A percentile compares a stretch with the other conserved stretches of the same genome.
phyloP scores from a whole-genome alignment of 2,329 filamentous ascomycete genomes.

The Teratosphaeriaceae sp. region DNA sequence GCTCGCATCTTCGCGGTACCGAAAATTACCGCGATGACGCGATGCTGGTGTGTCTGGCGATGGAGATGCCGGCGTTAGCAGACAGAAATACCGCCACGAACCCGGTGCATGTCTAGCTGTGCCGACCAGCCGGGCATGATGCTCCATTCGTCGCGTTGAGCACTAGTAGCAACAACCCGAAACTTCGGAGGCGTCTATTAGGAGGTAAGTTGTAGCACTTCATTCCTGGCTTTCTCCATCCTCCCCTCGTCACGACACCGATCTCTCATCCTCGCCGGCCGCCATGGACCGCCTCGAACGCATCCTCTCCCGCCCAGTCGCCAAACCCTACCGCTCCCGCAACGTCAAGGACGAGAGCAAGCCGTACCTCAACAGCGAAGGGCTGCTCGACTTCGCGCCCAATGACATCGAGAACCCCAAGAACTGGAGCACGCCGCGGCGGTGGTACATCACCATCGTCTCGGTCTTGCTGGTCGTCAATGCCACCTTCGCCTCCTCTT shows the following conservation, averaged over 20 bases:
- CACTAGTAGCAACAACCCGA: too few species aligned
- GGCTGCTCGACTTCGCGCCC: slow-evolving; percentile 46
- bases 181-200: too few species aligned
- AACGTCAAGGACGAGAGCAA: slow-evolving; percentile 31
- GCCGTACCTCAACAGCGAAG: slow-evolving; percentile 44
- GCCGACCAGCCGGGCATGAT: too few species aligned
- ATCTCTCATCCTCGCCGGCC: neutral
- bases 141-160: too few species aligned
- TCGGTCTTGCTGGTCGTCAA: slow-evolving; percentile 47
- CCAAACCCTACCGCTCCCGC: slow-evolving; percentile 46
- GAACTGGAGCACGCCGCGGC: slow-evolving; percentile 40
- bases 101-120: too few species aligned
- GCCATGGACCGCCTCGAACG: slow-evolving; percentile 38
- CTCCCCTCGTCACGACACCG: neutral
- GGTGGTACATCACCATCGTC: slow-evolving; percentile 37
- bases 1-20: too few species aligned
- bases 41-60: too few species aligned
- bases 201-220: too few species aligned
- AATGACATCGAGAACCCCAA: slow-evolving; percentile 45
- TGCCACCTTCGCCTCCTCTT: slow-evolving; percentile 48
- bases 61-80: too few species aligned
- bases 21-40: too few species aligned
- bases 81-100: too few species aligned
- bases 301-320: slow-evolving; percentile 45
- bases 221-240: too few species aligned